These are phyloP conservation scores for Cucumis melo DNA, from an alignment of 306 rosid genomes.

Conservation along the genomic window DNA sequence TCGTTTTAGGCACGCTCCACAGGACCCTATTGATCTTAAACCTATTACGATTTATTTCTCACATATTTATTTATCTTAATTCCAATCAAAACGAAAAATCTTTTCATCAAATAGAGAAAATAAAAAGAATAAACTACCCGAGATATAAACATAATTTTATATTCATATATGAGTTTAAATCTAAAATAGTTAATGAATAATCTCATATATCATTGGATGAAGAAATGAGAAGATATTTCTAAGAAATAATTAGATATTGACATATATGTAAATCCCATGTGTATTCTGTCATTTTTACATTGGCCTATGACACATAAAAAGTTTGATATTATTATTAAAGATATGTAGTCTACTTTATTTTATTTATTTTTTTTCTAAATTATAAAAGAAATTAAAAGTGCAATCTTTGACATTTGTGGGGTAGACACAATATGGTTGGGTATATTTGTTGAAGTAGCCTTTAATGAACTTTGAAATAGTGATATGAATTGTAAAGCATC, in stretches of 20 bases:
- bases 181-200: too few relatives aligned
- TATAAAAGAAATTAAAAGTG: too few relatives aligned
- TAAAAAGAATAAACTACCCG: too few relatives aligned
- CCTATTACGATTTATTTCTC: neutral
- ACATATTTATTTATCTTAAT: too few relatives aligned
- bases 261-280: neutral
- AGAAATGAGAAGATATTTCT: neutral
- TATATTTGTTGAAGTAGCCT: neutral
- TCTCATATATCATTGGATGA: neutral
- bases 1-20: neutral
- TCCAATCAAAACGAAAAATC: too few relatives aligned
- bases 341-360: neutral
- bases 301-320: too few relatives aligned
- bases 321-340: neutral
- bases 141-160: too few relatives aligned
- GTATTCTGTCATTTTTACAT: too few relatives aligned
- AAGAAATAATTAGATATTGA: neutral
- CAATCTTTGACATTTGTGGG: neutral
- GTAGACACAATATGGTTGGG: neutral
- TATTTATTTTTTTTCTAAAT: too few relatives aligned
- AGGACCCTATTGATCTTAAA: neutral
- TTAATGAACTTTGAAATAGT: neutral
- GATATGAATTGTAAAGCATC: neutral
- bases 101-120: too few relatives aligned
- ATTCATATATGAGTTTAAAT: too few relatives aligned